Evolutionary conservation across 1,284 basidiomycete species (phyloP), one percentile per base, ranked within the genome.

Genomic region (Ustanciosporium gigantosporum): DNA sequence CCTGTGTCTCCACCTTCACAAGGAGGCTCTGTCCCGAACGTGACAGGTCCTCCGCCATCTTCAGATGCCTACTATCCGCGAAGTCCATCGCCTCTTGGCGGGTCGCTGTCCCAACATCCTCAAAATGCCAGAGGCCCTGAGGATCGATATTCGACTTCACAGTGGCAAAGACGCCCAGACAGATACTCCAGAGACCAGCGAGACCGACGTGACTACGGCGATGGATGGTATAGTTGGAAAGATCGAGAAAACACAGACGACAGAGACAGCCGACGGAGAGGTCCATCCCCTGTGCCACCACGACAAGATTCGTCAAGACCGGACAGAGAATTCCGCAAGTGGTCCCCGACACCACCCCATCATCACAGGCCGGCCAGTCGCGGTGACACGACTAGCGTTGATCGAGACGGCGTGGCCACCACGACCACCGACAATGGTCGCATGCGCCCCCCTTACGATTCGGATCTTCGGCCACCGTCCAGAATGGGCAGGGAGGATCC

Each of bases 331-430:
- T n/a, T n/a, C n/a, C n/a, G n/a, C n/a, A 29, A 49, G 2, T 59
- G 56, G 56, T 48, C 56, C 3, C 49, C 49, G 1, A 52, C 56
- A 11, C 56, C 56, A 13, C 56, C 52, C 6, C 43, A 31, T n/a
- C 6, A n/a, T 23, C 37, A 46, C 14, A 5, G 36, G 3, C 25
- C 41, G 2, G n/a, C n/a, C n/a, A n/a, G n/a, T n/a, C n/a, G n/a
- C n/a, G n/a, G n/a, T n/a, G n/a, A n/a, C n/a, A n/a, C n/a, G n/a
- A n/a, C n/a, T n/a, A n/a, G n/a, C n/a, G n/a, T n/a, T n/a, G n/a
- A 25, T 6, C 21, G 36, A 40, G 13, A 15, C 36, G 2, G 15
- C 23, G 21, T n/a, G n/a, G 27, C 27, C n/a, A n/a, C 9, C 27
- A 29, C 11, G 32, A 9, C 11, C 32, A 35, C 9, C 32, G 11